Conservation (phyloP, 2,329 filamentous ascomycete genomes). For the Pseudocercospora macadamiae region DNA sequence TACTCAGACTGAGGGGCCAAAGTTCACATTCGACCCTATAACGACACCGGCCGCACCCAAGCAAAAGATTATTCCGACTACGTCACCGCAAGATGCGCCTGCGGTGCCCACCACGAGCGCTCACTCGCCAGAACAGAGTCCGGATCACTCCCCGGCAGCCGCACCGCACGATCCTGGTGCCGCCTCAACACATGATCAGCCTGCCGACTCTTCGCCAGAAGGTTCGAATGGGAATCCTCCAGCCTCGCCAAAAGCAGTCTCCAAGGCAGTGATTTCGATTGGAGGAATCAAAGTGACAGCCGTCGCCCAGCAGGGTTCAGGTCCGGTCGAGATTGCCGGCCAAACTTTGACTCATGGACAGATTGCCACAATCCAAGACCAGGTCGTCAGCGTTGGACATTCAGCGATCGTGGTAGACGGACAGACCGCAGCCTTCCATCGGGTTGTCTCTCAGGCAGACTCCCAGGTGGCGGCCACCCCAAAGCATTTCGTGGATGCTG, state of each 20-base stretch:
- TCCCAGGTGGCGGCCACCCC: neutral
- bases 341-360: neutral
- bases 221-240: neutral
- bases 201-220: neutral
- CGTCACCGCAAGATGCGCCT: neutral
- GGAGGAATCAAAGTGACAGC: neutral
- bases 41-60: neutral
- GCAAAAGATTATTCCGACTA: slow-evolving; percentile 1
- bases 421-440: slow-evolving; percentile 1
- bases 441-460: neutral
- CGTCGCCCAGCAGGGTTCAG: neutral
- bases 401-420: slow-evolving; percentile 3
- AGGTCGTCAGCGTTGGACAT: neutral
- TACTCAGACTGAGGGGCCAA: neutral
- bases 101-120: neutral
- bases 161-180: neutral
- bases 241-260: neutral
- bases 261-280: neutral
- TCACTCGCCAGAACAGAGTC: neutral
- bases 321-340: neutral
- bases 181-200: neutral
- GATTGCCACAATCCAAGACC: neutral
- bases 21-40: slow-evolving; percentile 1
- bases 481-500: neutral
- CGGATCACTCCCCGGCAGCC: neutral